Percentiles rank a stretch among this genome's conserved stretches.
Conservation (phyloP, 202 grass and related monocot genomes). For the Setaria viridis region DNA sequence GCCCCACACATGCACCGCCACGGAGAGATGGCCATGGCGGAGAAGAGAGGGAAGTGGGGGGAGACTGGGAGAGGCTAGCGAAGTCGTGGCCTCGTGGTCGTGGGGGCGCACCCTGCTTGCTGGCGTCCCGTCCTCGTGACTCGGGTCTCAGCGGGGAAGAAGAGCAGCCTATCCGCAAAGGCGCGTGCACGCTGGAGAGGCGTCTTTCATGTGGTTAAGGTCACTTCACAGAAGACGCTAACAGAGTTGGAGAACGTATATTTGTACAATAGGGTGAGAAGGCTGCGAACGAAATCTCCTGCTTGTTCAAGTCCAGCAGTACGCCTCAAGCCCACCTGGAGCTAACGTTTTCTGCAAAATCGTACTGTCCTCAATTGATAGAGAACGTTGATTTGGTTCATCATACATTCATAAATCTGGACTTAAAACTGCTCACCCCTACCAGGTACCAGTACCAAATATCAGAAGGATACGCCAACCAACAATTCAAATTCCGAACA, state of each 20-base stretch:
- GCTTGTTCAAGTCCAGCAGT: not conserved
- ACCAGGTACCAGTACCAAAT: not conserved
- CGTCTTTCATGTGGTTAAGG: not conserved
- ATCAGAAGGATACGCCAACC: not conserved
- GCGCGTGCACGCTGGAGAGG: not conserved
- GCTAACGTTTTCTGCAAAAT: not conserved
- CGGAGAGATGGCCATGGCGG: slow-evolving; percentile 46
- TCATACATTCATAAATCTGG: not conserved
- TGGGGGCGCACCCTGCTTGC: not conserved
- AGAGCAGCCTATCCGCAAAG: not conserved
- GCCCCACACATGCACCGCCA: slow-evolving; percentile 51
- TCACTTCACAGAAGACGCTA: not conserved
- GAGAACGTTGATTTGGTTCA: not conserved
- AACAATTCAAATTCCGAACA: not conserved
- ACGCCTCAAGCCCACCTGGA: not conserved
- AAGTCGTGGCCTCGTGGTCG: not conserved
- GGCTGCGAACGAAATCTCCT: not conserved
- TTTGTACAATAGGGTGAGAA: not conserved
- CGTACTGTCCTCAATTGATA: not conserved
- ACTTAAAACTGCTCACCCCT: not conserved
- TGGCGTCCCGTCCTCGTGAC: not conserved
- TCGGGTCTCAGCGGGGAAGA: not conserved
- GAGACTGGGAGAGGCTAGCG: not conserved
- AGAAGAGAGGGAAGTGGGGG: not conserved
- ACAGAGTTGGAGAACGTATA: not conserved